Evolutionary conservation across 75 land plant species (phyloP), one percentile per base, ranked within the genome.

Genomic region (Cryptomeria japonica): DNA sequence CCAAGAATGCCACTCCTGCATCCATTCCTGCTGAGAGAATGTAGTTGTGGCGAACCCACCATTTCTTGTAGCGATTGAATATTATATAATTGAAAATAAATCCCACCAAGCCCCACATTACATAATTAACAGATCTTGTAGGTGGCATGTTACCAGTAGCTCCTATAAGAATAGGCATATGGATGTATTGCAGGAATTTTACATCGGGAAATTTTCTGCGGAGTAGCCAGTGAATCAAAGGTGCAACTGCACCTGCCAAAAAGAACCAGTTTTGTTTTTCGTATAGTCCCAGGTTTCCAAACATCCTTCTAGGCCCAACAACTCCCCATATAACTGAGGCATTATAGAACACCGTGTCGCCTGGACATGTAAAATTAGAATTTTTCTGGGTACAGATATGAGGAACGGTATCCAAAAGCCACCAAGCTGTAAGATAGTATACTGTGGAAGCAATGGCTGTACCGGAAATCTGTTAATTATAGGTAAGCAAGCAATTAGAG

Each of bases 1-100:
- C 96, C 93, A 92, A 87, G 92, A 96, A 96, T n/a, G 95, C 96
- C 28, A 90, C 87, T 3, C 97, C 96, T 36, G 96, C 96, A 85
- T 96, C 96, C 2, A 96, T 58, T 2, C 88, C 96, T 16, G 93
- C 96, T 3, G 96, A 94, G 31, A 95, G 38, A 19, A 95, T 88
- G 68, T 95, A 95, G 87, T 89, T 94, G 85, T 95, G 90, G n/a
- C 93, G 47, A 34, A 87, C 90, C 96, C 96, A 95, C 96, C 96
- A 95, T 3, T 34, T 88, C 79, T 89, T 94, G 38, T 76, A 55
- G 76, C 87, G 70, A 78, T 85, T 87, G 89, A 89, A 95, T 14
- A 95, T 83, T 19, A 87, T 37, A 19, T 85, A 89, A 87, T 94
- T 94, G 91, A 94, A 93, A 58, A 92, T 83, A 46, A 94, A 18